Percentiles rank a stretch among this genome's conserved stretches.
phyloP scores from a whole-genome alignment of 495 filamentous ascomycete species.

The Parachaetomium inaequale region DNA sequence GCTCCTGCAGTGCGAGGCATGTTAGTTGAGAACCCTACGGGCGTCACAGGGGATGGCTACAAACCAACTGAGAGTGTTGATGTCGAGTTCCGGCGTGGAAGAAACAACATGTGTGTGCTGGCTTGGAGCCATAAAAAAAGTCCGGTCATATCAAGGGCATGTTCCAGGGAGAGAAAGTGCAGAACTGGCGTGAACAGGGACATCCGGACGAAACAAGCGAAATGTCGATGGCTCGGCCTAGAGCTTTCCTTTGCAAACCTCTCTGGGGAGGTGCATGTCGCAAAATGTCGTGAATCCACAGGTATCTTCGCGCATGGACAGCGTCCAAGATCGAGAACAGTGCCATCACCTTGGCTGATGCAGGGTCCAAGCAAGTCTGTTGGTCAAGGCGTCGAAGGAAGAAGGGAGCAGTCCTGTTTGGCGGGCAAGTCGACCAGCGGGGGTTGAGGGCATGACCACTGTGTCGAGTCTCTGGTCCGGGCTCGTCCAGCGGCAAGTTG shows the following conservation, averaged over 20 bases:
- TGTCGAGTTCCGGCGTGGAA: slow-evolving; percentile 5
- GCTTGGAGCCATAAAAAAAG: slow-evolving; percentile 7
- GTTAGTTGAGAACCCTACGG: slow-evolving; percentile 21
- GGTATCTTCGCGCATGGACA: not conserved
- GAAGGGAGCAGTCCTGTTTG: not conserved
- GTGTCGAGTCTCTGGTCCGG: not conserved
- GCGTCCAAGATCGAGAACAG: not conserved
- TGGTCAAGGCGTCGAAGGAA: not conserved
- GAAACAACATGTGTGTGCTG: not conserved
- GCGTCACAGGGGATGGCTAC: slow-evolving; percentile 28
- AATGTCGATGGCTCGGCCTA: not conserved
- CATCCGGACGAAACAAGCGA: not conserved
- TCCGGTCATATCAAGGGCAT: slow-evolving; percentile 1
- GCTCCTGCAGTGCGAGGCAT: slow-evolving; percentile 39
- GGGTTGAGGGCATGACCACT: not conserved
- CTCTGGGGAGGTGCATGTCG: not conserved
- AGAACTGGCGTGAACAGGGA: not conserved
- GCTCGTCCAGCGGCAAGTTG: not conserved
- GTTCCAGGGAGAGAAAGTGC: not conserved
- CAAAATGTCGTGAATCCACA: not conserved
- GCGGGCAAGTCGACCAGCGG: not conserved
- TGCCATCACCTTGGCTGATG: not conserved
- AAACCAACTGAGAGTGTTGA: slow-evolving; percentile 35
- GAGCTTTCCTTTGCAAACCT: not conserved
- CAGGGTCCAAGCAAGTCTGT: not conserved